These are phyloP conservation scores for Pouteria campechiana DNA, from an alignment of 179 eudicot genomes.

Conservation along the genomic window DNA sequence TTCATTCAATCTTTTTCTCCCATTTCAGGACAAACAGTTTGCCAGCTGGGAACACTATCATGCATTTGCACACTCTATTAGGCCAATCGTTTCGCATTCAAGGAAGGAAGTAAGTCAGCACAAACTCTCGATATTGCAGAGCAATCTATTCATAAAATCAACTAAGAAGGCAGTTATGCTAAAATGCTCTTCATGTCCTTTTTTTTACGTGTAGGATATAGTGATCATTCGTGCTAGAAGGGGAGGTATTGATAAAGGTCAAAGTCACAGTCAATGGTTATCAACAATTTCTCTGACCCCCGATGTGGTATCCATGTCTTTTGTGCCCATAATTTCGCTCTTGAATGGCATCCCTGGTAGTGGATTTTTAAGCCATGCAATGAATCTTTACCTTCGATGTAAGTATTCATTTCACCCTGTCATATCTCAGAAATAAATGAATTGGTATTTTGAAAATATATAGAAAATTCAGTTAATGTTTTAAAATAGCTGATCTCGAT, in stretches of 20 bases:
- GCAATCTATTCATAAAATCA: too few relatives aligned
- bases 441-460: too few relatives aligned
- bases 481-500: too few relatives aligned
- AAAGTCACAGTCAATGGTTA: conserved; percentile 72
- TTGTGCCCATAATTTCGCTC: conserved; percentile 80
- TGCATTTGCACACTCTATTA: conserved; percentile 40
- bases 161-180: too few relatives aligned
- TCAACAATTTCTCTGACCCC: conserved; percentile 71
- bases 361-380: conserved; percentile 89
- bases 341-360: conserved; percentile 81
- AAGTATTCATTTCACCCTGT: conserved; percentile 20
- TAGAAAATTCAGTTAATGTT: too few relatives aligned
- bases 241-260: conserved; percentile 73
- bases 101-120: conserved; percentile 64
- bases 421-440: too few relatives aligned
- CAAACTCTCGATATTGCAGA: too few relatives aligned
- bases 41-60: conserved; percentile 33
- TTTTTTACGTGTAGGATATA: conserved; percentile 46
- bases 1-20: background rate
- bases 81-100: conserved; percentile 50
- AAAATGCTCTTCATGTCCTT: too few relatives aligned
- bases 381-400: conserved; percentile 91
- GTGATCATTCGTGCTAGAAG: conserved; percentile 52
- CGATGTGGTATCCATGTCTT: conserved; percentile 76
- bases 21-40: conserved; percentile 36